Base-by-base conservation (phyloP, 495 filamentous ascomycete species). In the Xylaria curta region DNA sequence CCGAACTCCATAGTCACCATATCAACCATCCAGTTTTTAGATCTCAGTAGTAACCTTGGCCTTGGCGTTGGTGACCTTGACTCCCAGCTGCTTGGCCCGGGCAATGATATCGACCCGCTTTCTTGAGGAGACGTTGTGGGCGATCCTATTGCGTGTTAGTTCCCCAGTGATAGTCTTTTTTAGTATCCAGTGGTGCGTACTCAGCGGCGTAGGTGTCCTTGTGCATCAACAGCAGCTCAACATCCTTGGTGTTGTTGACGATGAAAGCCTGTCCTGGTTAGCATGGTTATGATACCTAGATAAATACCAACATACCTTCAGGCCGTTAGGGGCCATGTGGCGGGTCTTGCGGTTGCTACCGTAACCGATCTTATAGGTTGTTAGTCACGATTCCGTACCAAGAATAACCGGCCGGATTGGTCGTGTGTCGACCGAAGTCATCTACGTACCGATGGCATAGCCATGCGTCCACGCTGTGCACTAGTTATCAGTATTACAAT, bases 31-130 rank as follows among this genome's bases (percentile, higher is more conserved):
- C 70, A 59, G 68, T 62, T 60, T 74, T 90, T 95, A 98, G 80
- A 95, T 91, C 89, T 98, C 97, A 76, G 93, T 96, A 76, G 95
- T 97, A 82, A 99, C 93, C 88, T 93, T 94, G 79, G 95, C 97
- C 91, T 97, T 97, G 83, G 94, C 85, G 88, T 99, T 99, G 83
- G 96, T 99, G 82, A 99, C 94, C 92, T 99, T 99, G 81, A 99
- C 96, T 78, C 93, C 92, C 82, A 99, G 87, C 84, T 97, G 91
- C 92, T 98, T 98, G 79, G 96, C 96, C 83, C 94, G 91, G 73
- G 93, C 89, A 81, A 99, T 87, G 85, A 99, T 98, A 76, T 97
- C 94, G 82, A 99, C 91, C 83, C 96, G 90, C 93, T 99, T 99
- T 87, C 95, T 89, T 79, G 96, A 97, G 63, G 97, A 98, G 83